phyloP scores from a whole-genome alignment of 345 rosid species.

The Trapa bicornis region DNA sequence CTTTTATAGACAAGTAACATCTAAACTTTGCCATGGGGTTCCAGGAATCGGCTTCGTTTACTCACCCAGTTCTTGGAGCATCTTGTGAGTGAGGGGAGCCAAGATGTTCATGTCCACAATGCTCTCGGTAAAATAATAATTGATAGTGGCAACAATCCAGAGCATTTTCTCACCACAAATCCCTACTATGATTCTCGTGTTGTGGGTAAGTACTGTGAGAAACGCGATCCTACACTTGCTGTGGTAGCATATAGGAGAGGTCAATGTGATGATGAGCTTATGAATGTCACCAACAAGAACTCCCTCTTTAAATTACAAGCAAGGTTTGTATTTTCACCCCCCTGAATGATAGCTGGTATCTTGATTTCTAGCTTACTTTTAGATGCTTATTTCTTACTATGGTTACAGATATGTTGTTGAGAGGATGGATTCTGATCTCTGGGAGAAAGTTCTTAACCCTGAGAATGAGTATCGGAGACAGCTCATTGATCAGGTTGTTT shows the following conservation, averaged over 20 bases:
- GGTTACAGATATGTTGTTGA: conserved; percentile 86
- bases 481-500: conserved; percentile 94
- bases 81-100: conserved; percentile 99
- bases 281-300: conserved; percentile 91
- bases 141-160: conserved; percentile 98
- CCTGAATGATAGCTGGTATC: not conserved
- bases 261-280: conserved; percentile 93
- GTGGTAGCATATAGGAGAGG: conserved; percentile 97
- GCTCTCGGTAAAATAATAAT: conserved; percentile 98
- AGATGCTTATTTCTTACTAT: conserved; percentile 4
- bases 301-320: conserved; percentile 96
- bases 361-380: conserved; percentile 15
- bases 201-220: conserved; percentile 98
- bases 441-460: conserved; percentile 93
- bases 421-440: conserved; percentile 95
- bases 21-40: conserved; percentile 19
- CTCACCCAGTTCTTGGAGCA: conserved; percentile 99
- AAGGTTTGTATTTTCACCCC: conserved; percentile 38
- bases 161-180: conserved; percentile 94
- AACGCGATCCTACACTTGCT: conserved; percentile 98
- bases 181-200: conserved; percentile 96
- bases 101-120: conserved; percentile 97
- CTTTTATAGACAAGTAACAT: conserved; percentile 1
- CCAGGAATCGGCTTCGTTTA: conserved; percentile 95
- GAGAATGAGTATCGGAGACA: conserved; percentile 82